phyloP scores from a whole-genome alignment of 1,139 yeast species.

The Sugiyamaella paludigena region DNA sequence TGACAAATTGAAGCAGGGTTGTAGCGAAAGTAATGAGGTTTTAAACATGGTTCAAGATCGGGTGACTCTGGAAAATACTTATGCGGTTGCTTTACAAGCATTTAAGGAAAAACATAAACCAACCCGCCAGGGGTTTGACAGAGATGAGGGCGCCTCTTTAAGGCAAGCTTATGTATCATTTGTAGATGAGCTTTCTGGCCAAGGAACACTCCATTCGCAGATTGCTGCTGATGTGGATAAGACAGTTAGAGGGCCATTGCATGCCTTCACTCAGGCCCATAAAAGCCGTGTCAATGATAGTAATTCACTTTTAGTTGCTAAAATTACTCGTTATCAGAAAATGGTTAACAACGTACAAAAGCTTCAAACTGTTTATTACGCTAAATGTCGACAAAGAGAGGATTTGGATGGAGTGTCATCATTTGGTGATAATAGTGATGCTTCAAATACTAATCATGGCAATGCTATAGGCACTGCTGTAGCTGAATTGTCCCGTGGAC shows the following conservation, averaged over 20 bases:
- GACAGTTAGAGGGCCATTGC: conserved; percentile 65
- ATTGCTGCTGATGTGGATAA: conserved; percentile 60
- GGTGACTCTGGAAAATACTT: conserved; percentile 61
- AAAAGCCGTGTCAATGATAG: conserved; percentile 59
- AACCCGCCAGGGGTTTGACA: conserved; percentile 39
- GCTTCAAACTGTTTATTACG: conserved; percentile 62
- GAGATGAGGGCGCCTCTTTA: conserved; percentile 44
- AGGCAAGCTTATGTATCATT: conserved; percentile 56
- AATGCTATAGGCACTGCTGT: conserved; percentile 3
- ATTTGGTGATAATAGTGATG: neutral
- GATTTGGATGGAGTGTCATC: conserved; percentile 39
- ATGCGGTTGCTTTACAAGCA: conserved; percentile 54
- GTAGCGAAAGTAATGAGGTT: conserved; percentile 66
- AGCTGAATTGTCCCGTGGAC: conserved; percentile 15
- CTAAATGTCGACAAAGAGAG: conserved; percentile 69
- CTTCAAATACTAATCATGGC: neutral
- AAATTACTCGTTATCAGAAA: conserved; percentile 50
- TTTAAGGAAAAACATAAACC: conserved; percentile 36
- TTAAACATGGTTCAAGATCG: conserved; percentile 57
- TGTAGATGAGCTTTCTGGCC: conserved; percentile 48
- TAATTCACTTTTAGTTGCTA: conserved; percentile 48
- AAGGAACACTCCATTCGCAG: conserved; percentile 63
- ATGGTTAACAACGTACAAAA: conserved; percentile 50
- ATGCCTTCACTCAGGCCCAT: conserved; percentile 71
- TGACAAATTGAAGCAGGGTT: conserved; percentile 61